Evolutionary conservation across 331 rosid species (phyloP), one percentile per base, ranked within the genome.

Genomic region (Saraca asoca): DNA sequence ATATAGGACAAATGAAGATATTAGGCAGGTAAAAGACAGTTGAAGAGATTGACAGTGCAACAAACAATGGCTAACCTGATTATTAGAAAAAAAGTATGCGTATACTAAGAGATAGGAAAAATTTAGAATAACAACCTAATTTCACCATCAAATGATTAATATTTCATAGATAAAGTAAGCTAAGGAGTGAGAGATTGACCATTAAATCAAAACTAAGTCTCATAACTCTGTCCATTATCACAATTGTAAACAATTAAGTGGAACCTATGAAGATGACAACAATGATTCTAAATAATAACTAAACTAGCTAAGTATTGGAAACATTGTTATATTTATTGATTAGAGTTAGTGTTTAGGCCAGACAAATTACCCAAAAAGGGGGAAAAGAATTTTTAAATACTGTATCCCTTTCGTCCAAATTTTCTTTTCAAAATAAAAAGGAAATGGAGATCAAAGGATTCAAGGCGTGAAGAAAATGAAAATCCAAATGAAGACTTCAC

Each of bases 1-100:
- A 64, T 60, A 71, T 46, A 80, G 66, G 41, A 50, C 52, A 68
- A 18, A 75, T 51, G 49, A 59, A 76, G 51, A 58, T 13, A 42
- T 48, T 71, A 52, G 67, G 43, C 19, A 72, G 34, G 51, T 48
- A 51, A 18, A 34, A 60, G 13, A 54, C n/a, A n/a, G n/a, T n/a
- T 51, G 12, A 24, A 24, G 63, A 65, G 60, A 67, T 29, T 18
- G 62, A 71, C 17, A 67, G 46, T 54, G 58, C 55, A 70, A 62
- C 13, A 14, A 64, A 35, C 51, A 13, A 37, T n/a, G 55, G 51
- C 62, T 63, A 78, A 34, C 69, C 34, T 46, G 51, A 48, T 48
- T 60, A 58, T 68, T 62, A 56, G 57, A 70, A 51, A 48, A 7
- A 41, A 59, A 66, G 54, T 53, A 49, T 12, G 60, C 24, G 56